Percentiles rank a stretch among this genome's conserved stretches.
Conservation (phyloP, 208 protist species). For the Crithidia expoeki region DNA sequence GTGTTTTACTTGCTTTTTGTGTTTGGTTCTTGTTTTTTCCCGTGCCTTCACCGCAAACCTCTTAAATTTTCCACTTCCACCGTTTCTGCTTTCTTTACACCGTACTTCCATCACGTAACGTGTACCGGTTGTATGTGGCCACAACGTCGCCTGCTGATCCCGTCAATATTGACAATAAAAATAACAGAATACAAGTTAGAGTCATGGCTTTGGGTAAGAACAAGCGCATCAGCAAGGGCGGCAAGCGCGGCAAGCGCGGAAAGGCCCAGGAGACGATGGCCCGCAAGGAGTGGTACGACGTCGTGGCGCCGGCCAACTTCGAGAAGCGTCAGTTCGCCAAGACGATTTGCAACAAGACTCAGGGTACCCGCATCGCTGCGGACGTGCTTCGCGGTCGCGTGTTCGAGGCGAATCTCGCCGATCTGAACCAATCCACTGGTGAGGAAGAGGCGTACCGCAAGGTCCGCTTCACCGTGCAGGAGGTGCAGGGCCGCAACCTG, state of each 20-base stretch:
- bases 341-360: slow-evolving; percentile 98
- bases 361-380: slow-evolving; percentile 94
- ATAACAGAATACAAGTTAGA: too few relatives aligned
- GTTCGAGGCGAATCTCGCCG: slow-evolving; percentile 97
- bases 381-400: slow-evolving; percentile 97
- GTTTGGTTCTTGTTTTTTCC: too few relatives aligned
- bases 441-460: slow-evolving; percentile 94
- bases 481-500: slow-evolving; percentile 96
- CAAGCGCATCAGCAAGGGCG: slow-evolving; percentile 96
- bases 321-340: slow-evolving; percentile 94
- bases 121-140: too few relatives aligned
- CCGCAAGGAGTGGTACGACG: slow-evolving; percentile 99
- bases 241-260: slow-evolving; percentile 94
- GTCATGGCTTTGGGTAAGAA: slow-evolving; percentile 97
- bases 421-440: slow-evolving; percentile 93
- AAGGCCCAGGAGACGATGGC: slow-evolving; percentile 97
- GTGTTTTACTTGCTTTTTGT: too few relatives aligned
- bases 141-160: too few relatives aligned
- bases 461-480: slow-evolving; percentile 96
- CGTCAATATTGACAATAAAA: too few relatives aligned
- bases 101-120: too few relatives aligned
- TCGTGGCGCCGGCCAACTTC: slow-evolving; percentile 98
- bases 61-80: too few relatives aligned
- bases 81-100: too few relatives aligned
- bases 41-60: too few relatives aligned